Conservation (phyloP, 352 stramenopile genomes). For the Peronospora farinosa region DNA sequence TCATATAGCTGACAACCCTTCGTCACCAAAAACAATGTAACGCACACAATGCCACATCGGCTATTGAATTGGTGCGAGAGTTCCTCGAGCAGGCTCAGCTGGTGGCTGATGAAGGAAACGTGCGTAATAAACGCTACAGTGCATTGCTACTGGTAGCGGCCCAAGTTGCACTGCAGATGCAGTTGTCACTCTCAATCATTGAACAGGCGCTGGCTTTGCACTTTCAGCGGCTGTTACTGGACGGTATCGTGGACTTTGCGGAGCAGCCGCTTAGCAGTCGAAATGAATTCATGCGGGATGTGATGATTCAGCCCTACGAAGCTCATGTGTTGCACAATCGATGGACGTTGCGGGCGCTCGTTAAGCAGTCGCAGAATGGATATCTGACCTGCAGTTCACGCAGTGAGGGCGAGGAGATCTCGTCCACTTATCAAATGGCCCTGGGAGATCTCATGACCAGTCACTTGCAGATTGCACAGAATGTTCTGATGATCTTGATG, state of each 20-base stretch:
- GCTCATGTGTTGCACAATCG: constrained; percentile 63
- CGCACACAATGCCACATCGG: constrained; percentile 53
- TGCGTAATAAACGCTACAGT: constrained; percentile 67
- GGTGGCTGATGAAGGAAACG: constrained; percentile 66
- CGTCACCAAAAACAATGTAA: constrained; percentile 38
- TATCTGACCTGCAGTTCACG: constrained; percentile 65
- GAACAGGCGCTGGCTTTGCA: constrained; percentile 60
- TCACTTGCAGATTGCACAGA: constrained; percentile 61
- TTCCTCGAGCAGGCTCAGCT: constrained; percentile 82
- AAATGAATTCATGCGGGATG: constrained; percentile 29
- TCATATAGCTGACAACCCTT: constrained; percentile 40
- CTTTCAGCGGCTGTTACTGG: constrained; percentile 74
- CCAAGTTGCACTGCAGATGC: constrained; percentile 72
- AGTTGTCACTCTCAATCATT: constrained; percentile 46
- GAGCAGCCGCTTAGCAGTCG: constrained; percentile 34
- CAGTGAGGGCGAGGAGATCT: constrained; percentile 59
- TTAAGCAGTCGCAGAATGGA: constrained; percentile 61
- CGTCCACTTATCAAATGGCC: constrained; percentile 55
- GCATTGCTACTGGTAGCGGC: constrained; percentile 65
- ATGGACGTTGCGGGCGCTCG: constrained; percentile 68
- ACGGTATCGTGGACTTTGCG: constrained; percentile 74
- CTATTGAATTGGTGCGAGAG: constrained; percentile 74
- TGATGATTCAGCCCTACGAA: constrained; percentile 38
- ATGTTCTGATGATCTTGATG: constrained; percentile 42
- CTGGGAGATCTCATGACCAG: constrained; percentile 54